Base-by-base conservation (phyloP, 176 grass and related monocot species). In the Triticum monococcum region DNA sequence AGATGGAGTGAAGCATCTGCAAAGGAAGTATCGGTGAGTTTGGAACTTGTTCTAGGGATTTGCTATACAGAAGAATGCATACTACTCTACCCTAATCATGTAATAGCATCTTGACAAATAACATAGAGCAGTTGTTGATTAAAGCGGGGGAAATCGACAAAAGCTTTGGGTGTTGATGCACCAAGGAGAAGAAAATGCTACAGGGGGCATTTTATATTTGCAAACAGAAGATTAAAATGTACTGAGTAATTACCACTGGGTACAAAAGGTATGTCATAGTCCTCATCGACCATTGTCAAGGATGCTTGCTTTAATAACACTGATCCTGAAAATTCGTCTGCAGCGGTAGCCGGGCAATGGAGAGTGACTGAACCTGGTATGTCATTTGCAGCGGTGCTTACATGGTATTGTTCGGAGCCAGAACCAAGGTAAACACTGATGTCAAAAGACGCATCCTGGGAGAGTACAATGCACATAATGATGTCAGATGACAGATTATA, bases 401-500 rank as follows among this genome's bases (percentile, higher is more conserved):
- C 33, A 24, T 8, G 57, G 75, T 83, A 32, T 66, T 32, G 48
- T 35, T 78, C 86, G 60, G 63, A 77, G 20, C 2, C 20, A 37
- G 36, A 62, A 62, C 64, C 50, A 76, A 79, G 64, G 75, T 9
- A 63, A 54, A 84, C 0, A 72, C 16, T 64, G 38, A 84, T n/a
- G 81, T 79, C 87, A 28, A 88, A 79, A 63, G 87, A 78, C 52
- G 43, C 28, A 79, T 88, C 87, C 87, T 88, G 87, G 10, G 7
- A 88, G 65, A 64, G 31, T 68, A 78, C 46, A 20, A 48, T 62
- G 57, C 36, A 78, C 7, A 61, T 4, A 31, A 22, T 23, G 6
- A 64, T 64, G 23, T 84, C 12, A 76, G 73, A 75, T 30, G 72
- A 28, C 40, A 84, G 18, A 14, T 8, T 59, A 59, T 30, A 75